Evolutionary conservation across 225 moss, liverwort and hornwort species (phyloP).

Genomic region (Marchantia paleacea): DNA sequence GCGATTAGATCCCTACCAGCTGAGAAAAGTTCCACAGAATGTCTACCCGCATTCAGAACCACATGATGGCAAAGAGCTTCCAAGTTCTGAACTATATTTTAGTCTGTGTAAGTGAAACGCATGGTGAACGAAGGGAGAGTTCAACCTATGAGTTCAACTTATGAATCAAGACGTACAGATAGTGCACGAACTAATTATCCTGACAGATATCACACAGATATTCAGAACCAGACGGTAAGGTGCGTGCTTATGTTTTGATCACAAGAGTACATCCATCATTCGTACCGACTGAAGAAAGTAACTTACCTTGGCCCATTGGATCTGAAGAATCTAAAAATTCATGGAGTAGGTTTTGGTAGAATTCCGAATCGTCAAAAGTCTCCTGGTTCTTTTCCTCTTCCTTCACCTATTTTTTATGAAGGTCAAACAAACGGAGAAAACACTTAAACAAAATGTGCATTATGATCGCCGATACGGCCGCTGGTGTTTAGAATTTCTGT

Average conservation of each 20-base stretch:
- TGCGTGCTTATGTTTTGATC: too few species aligned
- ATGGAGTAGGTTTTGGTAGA: slow-evolving; percentile 86
- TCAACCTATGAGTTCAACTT: too few species aligned
- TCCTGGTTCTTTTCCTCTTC: slow-evolving; percentile 49
- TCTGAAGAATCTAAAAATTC: slow-evolving; percentile 89
- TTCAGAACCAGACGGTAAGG: too few species aligned
- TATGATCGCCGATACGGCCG: not conserved
- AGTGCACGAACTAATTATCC: too few species aligned
- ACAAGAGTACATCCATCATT: not conserved
- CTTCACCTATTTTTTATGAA: slow-evolving; percentile 24
- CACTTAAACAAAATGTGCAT: not conserved
- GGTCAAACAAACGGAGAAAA: not conserved
- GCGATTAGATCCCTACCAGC: slow-evolving; percentile 11
- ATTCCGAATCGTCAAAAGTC: slow-evolving; percentile 86
- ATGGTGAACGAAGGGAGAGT: too few species aligned
- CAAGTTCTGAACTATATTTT: too few species aligned
- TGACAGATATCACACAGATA: too few species aligned
- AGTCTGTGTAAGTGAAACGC: too few species aligned
- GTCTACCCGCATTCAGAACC: too few species aligned
- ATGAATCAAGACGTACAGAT: too few species aligned
- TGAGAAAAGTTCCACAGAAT: not conserved
- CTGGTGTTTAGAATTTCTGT: not conserved
- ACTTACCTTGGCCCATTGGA: slow-evolving; percentile 57
- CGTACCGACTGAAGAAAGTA: not conserved
- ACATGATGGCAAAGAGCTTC: too few species aligned